These are phyloP conservation scores for Pulveroboletus sp. DNA, from an alignment of 768 basidiomycete genomes.

Conservation along the genomic window DNA sequence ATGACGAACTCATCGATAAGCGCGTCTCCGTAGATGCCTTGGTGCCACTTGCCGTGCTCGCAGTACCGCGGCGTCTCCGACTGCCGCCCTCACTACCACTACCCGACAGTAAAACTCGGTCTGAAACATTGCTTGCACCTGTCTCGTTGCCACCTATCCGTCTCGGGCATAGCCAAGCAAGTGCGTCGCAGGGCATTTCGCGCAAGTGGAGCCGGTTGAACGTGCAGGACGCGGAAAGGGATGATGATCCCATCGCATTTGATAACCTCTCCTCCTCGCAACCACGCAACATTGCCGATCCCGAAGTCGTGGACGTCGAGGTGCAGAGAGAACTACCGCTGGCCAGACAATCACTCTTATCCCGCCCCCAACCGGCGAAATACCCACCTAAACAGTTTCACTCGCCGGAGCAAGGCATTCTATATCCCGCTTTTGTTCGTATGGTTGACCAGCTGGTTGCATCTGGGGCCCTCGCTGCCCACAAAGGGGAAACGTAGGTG, in stretches of 20 bases:
- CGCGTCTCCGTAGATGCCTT: constrained; percentile 13
- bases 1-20: constrained; percentile 17
- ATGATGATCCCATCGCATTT: constrained; percentile 17
- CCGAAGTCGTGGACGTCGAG: constrained; percentile 5
- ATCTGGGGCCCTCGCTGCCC: constrained; percentile 13
- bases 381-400: constrained; percentile 13
- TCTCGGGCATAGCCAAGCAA: constrained; percentile 11
- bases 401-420: constrained; percentile 15
- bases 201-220: constrained; percentile 34
- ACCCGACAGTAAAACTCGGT: neutral
- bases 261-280: constrained; percentile 16
- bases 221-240: constrained; percentile 20
- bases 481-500: neutral
- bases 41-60: constrained; percentile 16
- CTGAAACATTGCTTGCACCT: constrained; percentile 1
- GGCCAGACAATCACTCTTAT: constrained; percentile 11
- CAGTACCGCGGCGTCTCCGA: constrained; percentile 17
- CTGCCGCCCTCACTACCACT: constrained; percentile 18
- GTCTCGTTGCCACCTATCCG: constrained; percentile 12
- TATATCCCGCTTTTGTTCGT: constrained; percentile 20
- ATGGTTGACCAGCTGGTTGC: constrained; percentile 23
- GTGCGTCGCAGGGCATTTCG: constrained; percentile 11
- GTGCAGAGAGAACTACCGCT: constrained; percentile 9
- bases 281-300: neutral
- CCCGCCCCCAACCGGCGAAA: constrained; percentile 21